A percentile compares a stretch with the other conserved stretches of the same genome.
Conservation (phyloP, 2,329 filamentous ascomycete species). For the Phialophora chinensis region DNA sequence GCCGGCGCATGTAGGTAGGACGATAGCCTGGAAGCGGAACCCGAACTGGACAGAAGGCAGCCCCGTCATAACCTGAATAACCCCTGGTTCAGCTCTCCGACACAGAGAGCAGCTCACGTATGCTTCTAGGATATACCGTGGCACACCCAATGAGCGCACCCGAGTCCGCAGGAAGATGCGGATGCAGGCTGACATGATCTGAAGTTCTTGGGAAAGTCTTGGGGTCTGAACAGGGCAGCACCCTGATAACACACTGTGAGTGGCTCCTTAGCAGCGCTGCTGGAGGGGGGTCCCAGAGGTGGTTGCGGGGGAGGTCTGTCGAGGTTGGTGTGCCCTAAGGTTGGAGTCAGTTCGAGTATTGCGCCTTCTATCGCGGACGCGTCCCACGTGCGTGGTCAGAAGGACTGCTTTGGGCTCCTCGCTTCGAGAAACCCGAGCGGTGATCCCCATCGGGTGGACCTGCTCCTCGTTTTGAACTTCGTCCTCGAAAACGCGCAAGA, state of each 20-base stretch:
- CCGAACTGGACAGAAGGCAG: background rate
- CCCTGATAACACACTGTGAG: background rate
- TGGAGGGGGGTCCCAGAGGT: background rate
- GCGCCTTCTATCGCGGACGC: background rate
- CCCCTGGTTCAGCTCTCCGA: background rate
- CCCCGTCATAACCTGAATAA: background rate
- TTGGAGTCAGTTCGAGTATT: background rate
- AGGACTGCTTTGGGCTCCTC: constrained; percentile 3
- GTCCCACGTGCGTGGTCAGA: constrained; percentile 3
- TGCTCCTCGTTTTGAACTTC: background rate
- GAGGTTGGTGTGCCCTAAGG: background rate
- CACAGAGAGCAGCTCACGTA: background rate
- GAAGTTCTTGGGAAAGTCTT: constrained; percentile 16
- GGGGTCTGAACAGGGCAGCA: background rate
- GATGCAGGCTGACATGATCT: constrained; percentile 32
- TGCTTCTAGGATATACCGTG: background rate
- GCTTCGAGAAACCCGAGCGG: constrained; percentile 17
- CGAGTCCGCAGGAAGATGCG: constrained; percentile 9
- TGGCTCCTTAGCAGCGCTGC: background rate
- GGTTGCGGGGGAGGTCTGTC: background rate
- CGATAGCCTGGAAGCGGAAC: background rate
- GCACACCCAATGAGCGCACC: background rate
- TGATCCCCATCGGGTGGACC: constrained; percentile 1
- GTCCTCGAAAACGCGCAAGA: background rate
- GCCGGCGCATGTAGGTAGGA: background rate